Base-by-base conservation (phyloP, 768 basidiomycete genomes). In the Boletus edulis region DNA sequence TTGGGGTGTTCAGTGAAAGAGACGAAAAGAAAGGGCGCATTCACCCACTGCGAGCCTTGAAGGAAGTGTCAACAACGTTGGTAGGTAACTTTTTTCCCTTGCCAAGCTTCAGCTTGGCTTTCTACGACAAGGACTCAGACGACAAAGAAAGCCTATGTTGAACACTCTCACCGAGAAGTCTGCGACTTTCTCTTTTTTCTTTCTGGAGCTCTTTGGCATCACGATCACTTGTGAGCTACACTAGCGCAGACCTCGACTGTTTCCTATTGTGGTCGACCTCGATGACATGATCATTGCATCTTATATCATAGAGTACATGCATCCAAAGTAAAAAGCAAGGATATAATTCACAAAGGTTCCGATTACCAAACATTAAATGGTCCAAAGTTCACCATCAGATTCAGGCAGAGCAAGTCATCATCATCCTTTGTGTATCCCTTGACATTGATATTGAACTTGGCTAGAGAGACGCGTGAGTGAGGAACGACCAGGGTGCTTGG, bases 81-180 rank as follows among this genome's bases (percentile, higher is more conserved):
- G 75, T 79, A 11, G 94, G 78, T 11, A 76, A 68, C 63, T 88
- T 83, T 71, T 95, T 98, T 42, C 91, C 94, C 70, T 96, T 99
- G 35, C 96, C 96, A 47, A 99, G 89, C 72, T 97, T 99, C 37
- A 97, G 79, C 71, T 91, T 98, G 24, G 92, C 85, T 92, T 94
- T 98, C 93, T 98, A 70, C 24, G 29, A 54, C 39, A 27, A 22
- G 15, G 24, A 54, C 38, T 49, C 12, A 54, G 54, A 55, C 39
- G 41, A 42, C n/a, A 11, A 41, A 47, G 34, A 22, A 45, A 14
- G 40, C n/a, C 34, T 15, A 44, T 18, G 10, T 29, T 3, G 29
- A 42, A 6, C 11, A 12, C 7, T 31, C 67, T 75, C 68, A 91
- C 93, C 27, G 85, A 80, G 62, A 98, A 97, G 70, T 98, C 95